phyloP scores from a whole-genome alignment of 768 basidiomycete species.

The Rhizopogon roseolus region DNA sequence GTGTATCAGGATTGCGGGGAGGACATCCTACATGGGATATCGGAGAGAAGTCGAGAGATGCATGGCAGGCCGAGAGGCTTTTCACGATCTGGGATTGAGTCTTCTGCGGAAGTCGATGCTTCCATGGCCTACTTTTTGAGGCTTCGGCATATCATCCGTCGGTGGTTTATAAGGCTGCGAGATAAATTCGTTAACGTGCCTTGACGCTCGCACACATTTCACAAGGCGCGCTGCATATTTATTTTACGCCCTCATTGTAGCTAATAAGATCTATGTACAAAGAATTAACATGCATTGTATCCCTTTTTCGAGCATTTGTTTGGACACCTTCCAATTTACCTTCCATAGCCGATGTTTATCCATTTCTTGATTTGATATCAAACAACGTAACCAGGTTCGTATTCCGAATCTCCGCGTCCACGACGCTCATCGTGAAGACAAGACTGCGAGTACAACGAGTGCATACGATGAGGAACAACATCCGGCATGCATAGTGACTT shows the following conservation, averaged over 20 bases:
- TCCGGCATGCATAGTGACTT: not conserved
- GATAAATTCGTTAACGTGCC: slow-evolving; percentile 1
- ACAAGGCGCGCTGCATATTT: slow-evolving; percentile 1
- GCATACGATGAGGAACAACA: not conserved
- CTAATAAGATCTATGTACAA: not conserved
- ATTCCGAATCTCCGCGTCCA: not conserved
- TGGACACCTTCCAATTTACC: not conserved
- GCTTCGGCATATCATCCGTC: slow-evolving; percentile 24
- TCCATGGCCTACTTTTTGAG: slow-evolving; percentile 6
- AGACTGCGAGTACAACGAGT: not conserved
- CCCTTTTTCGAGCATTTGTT: not conserved
- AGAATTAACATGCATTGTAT: not conserved
- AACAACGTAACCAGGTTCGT: not conserved
- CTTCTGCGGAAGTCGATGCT: slow-evolving; percentile 5
- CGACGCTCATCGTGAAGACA: not conserved
- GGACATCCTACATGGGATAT: slow-evolving; percentile 43
- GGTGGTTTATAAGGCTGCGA: slow-evolving; percentile 18
- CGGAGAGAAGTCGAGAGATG: slow-evolving; percentile 16
- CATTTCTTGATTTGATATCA: not conserved
- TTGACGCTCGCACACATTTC: not conserved
- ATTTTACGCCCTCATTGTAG: slow-evolving; percentile 4
- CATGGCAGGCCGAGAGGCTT: not conserved
- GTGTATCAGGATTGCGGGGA: slow-evolving; percentile 47
- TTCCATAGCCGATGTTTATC: slow-evolving; percentile 12
- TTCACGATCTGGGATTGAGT: slow-evolving; percentile 2